Evolutionary conservation across 495 filamentous ascomycete species (phyloP).

Genomic region (Poronia punctata): DNA sequence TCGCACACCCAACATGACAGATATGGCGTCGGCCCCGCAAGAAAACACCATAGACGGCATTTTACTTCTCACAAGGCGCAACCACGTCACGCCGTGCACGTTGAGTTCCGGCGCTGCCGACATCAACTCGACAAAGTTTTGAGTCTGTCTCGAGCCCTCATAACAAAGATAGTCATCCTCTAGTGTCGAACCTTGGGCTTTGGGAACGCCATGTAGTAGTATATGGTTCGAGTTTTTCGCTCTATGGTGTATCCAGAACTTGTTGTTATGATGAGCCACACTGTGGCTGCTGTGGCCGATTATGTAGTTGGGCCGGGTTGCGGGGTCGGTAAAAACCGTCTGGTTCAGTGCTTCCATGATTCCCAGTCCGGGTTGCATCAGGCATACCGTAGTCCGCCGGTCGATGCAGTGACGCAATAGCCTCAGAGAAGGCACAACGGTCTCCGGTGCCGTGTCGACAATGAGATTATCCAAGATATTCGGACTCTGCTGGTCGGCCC

Average conservation of each 20-base stretch:
- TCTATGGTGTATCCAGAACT: background rate
- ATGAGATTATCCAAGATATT: conserved; percentile 65
- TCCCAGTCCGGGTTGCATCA: conserved; percentile 82
- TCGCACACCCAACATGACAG: conserved; percentile 60
- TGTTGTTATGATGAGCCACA: conserved; percentile 31
- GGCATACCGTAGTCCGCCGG: conserved; percentile 63
- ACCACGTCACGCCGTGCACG: conserved; percentile 17
- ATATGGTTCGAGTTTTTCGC: conserved; percentile 4
- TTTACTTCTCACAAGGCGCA: conserved; percentile 35
- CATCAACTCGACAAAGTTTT: conserved; percentile 24
- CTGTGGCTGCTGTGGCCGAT: conserved; percentile 64
- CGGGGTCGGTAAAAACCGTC: conserved; percentile 57
- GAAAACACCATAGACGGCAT: conserved; percentile 71
- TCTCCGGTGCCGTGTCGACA: conserved; percentile 54
- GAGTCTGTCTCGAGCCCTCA: conserved; percentile 18
- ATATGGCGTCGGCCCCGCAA: conserved; percentile 69
- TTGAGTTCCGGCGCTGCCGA: conserved; percentile 23
- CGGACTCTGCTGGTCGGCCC: conserved; percentile 19
- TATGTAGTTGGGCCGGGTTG: conserved; percentile 64
- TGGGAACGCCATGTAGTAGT: conserved; percentile 11
- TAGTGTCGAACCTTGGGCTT: background rate
- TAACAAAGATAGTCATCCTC: conserved; percentile 11
- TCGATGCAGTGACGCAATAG: conserved; percentile 60
- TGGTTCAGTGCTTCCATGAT: conserved; percentile 65
- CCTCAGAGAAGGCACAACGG: conserved; percentile 47